Percentiles rank a stretch among this genome's conserved stretches.
Evolutionary conservation across 371 early-diverging fungal genomes (phyloP).

Genomic region (Choanephora cucurbitarum): DNA sequence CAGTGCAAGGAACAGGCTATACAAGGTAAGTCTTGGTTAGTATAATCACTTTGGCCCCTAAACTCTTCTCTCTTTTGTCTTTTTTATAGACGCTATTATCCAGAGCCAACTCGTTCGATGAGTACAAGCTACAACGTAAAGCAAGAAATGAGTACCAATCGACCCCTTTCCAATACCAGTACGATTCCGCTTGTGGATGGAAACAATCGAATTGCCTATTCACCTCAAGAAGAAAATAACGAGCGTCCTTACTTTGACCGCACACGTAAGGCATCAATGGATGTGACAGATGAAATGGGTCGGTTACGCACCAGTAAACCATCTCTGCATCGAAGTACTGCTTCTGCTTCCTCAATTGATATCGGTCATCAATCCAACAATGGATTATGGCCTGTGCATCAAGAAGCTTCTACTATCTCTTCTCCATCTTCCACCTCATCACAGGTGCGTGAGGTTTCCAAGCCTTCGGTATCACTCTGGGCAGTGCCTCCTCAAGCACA

Average conservation of each 20-base stretch:
- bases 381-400: constrained; percentile 16
- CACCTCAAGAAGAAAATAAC: constrained; percentile 18
- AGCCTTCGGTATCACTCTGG: neutral
- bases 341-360: neutral
- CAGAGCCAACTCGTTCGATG: neutral
- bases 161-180: neutral
- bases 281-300: neutral
- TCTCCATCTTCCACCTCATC: neutral
- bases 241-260: constrained; percentile 15
- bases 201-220: constrained; percentile 8
- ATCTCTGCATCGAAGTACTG: too few relatives aligned
- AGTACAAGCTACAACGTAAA: neutral
- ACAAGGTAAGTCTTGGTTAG: neutral
- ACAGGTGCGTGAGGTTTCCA: too few relatives aligned
- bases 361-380: neutral
- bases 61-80: too few relatives aligned
- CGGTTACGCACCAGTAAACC: too few relatives aligned
- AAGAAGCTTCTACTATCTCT: constrained; percentile 3
- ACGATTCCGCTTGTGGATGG: too few relatives aligned
- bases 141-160: neutral
- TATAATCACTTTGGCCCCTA: too few relatives aligned
- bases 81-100: neutral
- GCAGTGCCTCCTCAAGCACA: neutral
- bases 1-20: constrained; percentile 12
- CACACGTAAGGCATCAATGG: constrained; percentile 19